These are phyloP conservation scores for Termitomyces sp. DNA, from an alignment of 768 basidiomycete species.

Conservation along the genomic window DNA sequence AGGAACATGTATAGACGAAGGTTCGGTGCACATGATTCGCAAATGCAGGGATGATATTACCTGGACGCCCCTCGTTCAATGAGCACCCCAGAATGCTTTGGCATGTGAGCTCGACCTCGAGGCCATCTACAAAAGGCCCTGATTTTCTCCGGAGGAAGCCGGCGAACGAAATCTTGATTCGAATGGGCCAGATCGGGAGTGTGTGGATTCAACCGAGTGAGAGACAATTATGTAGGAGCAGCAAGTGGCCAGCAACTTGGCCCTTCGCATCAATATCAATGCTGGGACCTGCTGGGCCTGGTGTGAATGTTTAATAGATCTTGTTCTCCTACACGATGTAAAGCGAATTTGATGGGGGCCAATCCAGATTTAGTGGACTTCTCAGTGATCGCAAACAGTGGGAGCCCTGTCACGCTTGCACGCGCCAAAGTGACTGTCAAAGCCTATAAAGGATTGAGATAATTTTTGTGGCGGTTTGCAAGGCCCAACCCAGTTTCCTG, in stretches of 20 bases:
- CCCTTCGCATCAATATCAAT: constrained; percentile 3
- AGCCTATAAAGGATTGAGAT: constrained; percentile 29
- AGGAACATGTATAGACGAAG: constrained; percentile 1
- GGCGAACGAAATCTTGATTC: constrained; percentile 23
- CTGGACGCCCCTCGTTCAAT: constrained; percentile 14
- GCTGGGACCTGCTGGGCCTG: constrained; percentile 8
- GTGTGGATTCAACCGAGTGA: constrained; percentile 9
- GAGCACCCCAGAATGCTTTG: constrained; percentile 29
- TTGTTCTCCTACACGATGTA: constrained; percentile 14
- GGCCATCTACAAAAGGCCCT: constrained; percentile 18
- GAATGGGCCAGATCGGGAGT: constrained; percentile 16
- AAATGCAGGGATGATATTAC: constrained; percentile 22
- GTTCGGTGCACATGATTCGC: constrained; percentile 9
- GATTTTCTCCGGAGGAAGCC: constrained; percentile 26
- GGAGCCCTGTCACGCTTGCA: constrained; percentile 26
- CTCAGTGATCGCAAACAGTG: constrained; percentile 25
- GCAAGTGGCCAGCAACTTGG: constrained; percentile 7
- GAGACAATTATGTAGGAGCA: neutral
- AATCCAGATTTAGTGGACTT: constrained; percentile 19
- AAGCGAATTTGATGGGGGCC: constrained; percentile 22
- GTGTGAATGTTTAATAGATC: constrained; percentile 15
- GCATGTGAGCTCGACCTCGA: constrained; percentile 22
- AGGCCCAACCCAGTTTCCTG: constrained; percentile 16
- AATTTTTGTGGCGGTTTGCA: constrained; percentile 18
- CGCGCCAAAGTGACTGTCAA: constrained; percentile 6